Percentiles rank a stretch among this genome's conserved stretches.
phyloP scores from a whole-genome alignment of 2,329 filamentous ascomycete genomes.

The Cercospora sp. region DNA sequence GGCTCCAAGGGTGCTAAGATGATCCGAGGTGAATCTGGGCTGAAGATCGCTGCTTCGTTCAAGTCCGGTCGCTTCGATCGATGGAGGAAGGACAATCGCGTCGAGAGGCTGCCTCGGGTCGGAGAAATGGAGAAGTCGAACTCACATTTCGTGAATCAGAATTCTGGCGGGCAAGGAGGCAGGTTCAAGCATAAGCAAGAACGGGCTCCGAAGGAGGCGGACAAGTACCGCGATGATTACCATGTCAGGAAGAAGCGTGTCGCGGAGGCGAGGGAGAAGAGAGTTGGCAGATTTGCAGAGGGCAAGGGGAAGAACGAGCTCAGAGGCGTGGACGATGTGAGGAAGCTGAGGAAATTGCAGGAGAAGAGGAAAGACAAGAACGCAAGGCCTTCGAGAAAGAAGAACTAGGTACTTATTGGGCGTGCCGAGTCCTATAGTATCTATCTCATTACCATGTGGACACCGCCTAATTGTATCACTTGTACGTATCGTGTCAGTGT shows the following conservation, averaged over 20 bases:
- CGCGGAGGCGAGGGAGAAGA: constrained; percentile 81
- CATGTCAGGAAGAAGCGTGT: constrained; percentile 87
- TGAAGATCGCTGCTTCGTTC: constrained; percentile 94
- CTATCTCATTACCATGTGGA: not conserved
- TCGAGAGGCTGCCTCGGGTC: constrained; percentile 74
- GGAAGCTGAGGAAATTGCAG: constrained; percentile 75
- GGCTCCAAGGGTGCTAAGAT: constrained; percentile 68
- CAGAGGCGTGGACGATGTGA: constrained; percentile 78
- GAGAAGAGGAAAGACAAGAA: constrained; percentile 84
- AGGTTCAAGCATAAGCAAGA: constrained; percentile 85
- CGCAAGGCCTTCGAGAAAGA: constrained; percentile 61
- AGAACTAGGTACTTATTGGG: not conserved
- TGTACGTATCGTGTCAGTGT: not conserved
- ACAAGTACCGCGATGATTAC: constrained; percentile 90
- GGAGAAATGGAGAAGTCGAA: constrained; percentile 69
- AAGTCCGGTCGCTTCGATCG: constrained; percentile 88
- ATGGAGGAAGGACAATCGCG: constrained; percentile 84
- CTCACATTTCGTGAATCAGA: constrained; percentile 37
- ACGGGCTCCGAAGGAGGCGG: constrained; percentile 86
- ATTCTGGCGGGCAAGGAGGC: constrained; percentile 45
- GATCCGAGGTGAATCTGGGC: constrained; percentile 88
- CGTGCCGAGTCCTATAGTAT: not conserved
- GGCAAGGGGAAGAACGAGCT: constrained; percentile 72
- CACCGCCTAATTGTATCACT: not conserved
- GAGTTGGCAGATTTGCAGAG: constrained; percentile 71